Conservation (phyloP, 2,329 filamentous ascomycete species). For the Fusarium subtropicale region DNA sequence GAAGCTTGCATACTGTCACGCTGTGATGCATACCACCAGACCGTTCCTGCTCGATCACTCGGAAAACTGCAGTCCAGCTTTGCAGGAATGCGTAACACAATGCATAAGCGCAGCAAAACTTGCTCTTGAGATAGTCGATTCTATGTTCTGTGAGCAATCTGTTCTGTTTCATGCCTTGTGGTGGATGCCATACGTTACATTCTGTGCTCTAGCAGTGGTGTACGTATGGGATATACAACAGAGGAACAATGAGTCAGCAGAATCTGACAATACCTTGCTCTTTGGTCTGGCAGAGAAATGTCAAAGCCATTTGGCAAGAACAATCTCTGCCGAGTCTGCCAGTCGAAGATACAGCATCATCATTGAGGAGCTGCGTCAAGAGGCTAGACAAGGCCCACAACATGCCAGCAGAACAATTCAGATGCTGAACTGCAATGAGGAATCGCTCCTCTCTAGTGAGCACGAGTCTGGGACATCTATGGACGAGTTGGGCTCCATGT, state of each 20-base stretch:
- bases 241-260: background rate
- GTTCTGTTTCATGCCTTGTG: slow-evolving; percentile 60
- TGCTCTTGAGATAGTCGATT: slow-evolving; percentile 58
- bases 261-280: slow-evolving; percentile 13
- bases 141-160: slow-evolving; percentile 51
- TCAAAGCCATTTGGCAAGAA: slow-evolving; percentile 23
- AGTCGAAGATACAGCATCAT: slow-evolving; percentile 34
- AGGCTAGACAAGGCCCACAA: slow-evolving; percentile 15
- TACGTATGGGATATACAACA: slow-evolving; percentile 62
- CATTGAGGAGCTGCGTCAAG: slow-evolving; percentile 23
- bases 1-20: slow-evolving; percentile 65
- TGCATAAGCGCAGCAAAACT: slow-evolving; percentile 53
- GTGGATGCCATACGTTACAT: slow-evolving; percentile 66
- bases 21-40: slow-evolving; percentile 66
- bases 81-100: slow-evolving; percentile 50
- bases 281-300: slow-evolving; percentile 42
- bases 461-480: slow-evolving; percentile 15
- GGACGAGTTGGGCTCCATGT: slow-evolving; percentile 3
- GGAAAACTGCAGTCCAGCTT: slow-evolving; percentile 3
- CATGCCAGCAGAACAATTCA: slow-evolving; percentile 1
- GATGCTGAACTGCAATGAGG: background rate
- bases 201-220: slow-evolving; percentile 64
- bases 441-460: background rate
- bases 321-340: slow-evolving; percentile 10
- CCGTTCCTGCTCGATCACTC: slow-evolving; percentile 61